These are phyloP conservation scores for Pseudogymnoascus sp. DNA, from an alignment of 2,329 filamentous ascomycete genomes.

Conservation along the genomic window DNA sequence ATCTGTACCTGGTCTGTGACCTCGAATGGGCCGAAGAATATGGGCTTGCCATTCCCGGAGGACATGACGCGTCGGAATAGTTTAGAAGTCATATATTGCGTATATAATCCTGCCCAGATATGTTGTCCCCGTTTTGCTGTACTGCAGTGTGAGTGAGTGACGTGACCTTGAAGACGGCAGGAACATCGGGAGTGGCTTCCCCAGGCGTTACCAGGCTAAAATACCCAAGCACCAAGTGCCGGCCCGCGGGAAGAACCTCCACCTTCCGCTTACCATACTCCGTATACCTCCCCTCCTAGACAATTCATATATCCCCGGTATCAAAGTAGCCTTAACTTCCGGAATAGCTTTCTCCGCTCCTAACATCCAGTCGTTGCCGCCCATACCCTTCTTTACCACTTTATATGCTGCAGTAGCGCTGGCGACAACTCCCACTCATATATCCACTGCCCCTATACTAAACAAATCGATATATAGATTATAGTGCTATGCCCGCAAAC, in stretches of 20 bases:
- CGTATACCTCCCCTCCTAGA: background rate
- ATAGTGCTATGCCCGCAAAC: background rate
- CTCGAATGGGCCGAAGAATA: constrained; percentile 68
- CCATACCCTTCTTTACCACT: background rate
- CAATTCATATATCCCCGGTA: background rate
- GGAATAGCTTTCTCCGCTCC: background rate
- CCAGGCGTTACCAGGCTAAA: background rate
- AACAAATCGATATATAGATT: background rate
- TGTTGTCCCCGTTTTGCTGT: background rate
- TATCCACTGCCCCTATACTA: background rate
- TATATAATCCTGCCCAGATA: background rate
- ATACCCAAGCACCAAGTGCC: background rate
- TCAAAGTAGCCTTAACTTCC: background rate
- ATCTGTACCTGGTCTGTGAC: constrained; percentile 61
- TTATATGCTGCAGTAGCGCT: constrained; percentile 1
- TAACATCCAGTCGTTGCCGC: background rate
- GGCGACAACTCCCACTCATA: background rate
- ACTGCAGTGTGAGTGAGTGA: background rate
- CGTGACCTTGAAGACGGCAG: background rate
- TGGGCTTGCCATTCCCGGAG: constrained; percentile 26
- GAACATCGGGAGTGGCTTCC: background rate
- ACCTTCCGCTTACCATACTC: background rate
- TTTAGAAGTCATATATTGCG: background rate
- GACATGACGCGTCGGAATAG: constrained; percentile 3
- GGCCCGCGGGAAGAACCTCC: background rate